Evolutionary conservation across 2,329 filamentous ascomycete species (phyloP), one percentile per base, ranked within the genome.

Genomic region (Didymella glomerata): DNA sequence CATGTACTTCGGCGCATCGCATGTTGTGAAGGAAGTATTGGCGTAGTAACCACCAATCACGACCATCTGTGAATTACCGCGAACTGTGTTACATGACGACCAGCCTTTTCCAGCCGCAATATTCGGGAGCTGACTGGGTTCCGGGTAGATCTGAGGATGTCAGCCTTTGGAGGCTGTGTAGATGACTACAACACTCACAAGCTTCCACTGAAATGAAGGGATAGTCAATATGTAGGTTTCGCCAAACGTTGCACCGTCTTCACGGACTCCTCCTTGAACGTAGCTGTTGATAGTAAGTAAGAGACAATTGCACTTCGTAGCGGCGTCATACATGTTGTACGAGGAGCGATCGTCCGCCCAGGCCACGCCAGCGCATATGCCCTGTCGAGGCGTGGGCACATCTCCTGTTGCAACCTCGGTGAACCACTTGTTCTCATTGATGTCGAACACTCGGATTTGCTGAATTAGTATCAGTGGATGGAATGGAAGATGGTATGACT

Each of bases 151-250:
- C 38, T 52, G 7, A 25, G 7, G 24, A 25, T 25, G 24, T 25
- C 24, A 25, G 24, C 24, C 7, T 7, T 7, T 25, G 24, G 7
- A 25, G 28, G 28, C 11, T 10, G 8, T 13, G 7, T 30, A 30
- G 11, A 10, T 10, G 28, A 30, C 28, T 10, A 24, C 2, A 30
- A 2, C n/a, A 38, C 57, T 49, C 18, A 64, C 78, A 61, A 82
- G 82, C 57, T 85, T 83, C 86, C 86, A 89, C 5, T 79, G 82
- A 69, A 88, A 88, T 4, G 83, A 82, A 0, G 86, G 86, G 9
- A 88, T 75, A 7, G 82, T 81, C 13, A 88, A 78, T 48, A 88
- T 82, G 65, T 85, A 88, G 54, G 86, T 78, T 71, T 88, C 85
- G 64, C 85, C 84, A 64, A 80, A 86, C n/a, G 84, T 85, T 9